Evolutionary conservation across 2,329 filamentous ascomycete genomes (phyloP).

Genomic region (Xylaria sp.): DNA sequence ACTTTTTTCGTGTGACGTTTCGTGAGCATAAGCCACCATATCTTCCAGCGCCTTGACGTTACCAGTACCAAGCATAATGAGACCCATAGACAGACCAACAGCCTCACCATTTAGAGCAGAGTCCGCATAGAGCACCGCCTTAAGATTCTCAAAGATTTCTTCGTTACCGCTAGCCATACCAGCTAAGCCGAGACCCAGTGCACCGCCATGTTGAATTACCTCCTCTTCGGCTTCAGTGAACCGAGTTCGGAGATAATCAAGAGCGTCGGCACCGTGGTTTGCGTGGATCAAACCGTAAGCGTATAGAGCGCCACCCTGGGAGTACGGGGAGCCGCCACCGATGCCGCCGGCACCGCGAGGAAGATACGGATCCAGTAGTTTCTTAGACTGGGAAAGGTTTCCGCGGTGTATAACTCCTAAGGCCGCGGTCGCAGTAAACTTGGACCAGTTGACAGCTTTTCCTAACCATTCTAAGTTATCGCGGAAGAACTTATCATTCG

Average conservation of each 20-base stretch:
- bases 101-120: slow-evolving; percentile 97
- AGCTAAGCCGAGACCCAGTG: slow-evolving; percentile 92
- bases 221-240: slow-evolving; percentile 84
- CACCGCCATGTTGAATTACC: slow-evolving; percentile 96
- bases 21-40: slow-evolving; percentile 97
- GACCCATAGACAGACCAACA: slow-evolving; percentile 93
- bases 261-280: slow-evolving; percentile 92
- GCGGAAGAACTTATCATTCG: slow-evolving; percentile 97
- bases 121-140: slow-evolving; percentile 87
- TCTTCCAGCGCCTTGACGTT: slow-evolving; percentile 93
- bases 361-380: slow-evolving; percentile 93
- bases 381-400: slow-evolving; percentile 91
- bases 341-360: slow-evolving; percentile 75
- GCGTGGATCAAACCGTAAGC: slow-evolving; percentile 96
- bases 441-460: slow-evolving; percentile 99
- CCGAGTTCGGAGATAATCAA: slow-evolving; percentile 80
- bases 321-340: slow-evolving; percentile 87
- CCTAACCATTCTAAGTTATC: slow-evolving; percentile 98
- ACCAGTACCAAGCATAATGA: slow-evolving; percentile 98
- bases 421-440: slow-evolving; percentile 96
- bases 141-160: slow-evolving; percentile 90
- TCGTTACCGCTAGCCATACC: slow-evolving; percentile 96
- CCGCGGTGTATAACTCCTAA: slow-evolving; percentile 96
- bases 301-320: slow-evolving; percentile 94
- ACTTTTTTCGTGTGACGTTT: slow-evolving; percentile 99